Evolutionary conservation across 169 alveolate genomes (phyloP), one percentile per base, ranked within the genome.

Genomic region (Pseudocohnilembus persalinus): DNA sequence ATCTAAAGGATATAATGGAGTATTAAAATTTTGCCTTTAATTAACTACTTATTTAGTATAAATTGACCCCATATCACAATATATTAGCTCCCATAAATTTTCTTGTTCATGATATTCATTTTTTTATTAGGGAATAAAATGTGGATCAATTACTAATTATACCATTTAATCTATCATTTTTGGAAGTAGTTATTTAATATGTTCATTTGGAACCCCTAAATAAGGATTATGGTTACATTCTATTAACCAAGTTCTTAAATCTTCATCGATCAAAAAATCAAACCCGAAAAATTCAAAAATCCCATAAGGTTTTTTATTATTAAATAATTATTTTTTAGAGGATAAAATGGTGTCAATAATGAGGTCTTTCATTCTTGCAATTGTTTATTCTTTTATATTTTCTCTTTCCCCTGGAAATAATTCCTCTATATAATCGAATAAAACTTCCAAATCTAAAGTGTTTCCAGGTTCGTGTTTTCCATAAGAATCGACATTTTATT

Each of bases 391-490:
- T 49, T 49, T 4, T 11, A 49, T 11, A 49, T 20, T 49, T 49
- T 20, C 20, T 11, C 20, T 20, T 49, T 49, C 68, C 20, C 20
- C 68, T 11, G 68, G 68, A 49, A 11, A 49, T 49, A 49, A 49
- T 49, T 49, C 68, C 20, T 92, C 91, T n/a, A 94, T 30, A 81
- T 90, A 94, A 68, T 90, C 89, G 81, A 92, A 93, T 35, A 94
- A 91, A 1, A 68, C 91, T 73, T 90, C 76, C 80, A 91, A 92
- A 29, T 92, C 84, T 0, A 94, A 76, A 72, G 94, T 92, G 63
- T 92, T 93, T 29, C 97, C 97, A 65, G 91, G 92, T 85, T 95
- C 97, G 84, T 83, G 92, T 81, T 83, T 81, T 63, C 95, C 93
- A 81, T 92, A 95, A 72, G 89, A 83, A 65, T 92, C 89, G 29